Evolutionary conservation across 1,284 basidiomycete genomes (phyloP).

Genomic region (Prillingera fragicola): DNA sequence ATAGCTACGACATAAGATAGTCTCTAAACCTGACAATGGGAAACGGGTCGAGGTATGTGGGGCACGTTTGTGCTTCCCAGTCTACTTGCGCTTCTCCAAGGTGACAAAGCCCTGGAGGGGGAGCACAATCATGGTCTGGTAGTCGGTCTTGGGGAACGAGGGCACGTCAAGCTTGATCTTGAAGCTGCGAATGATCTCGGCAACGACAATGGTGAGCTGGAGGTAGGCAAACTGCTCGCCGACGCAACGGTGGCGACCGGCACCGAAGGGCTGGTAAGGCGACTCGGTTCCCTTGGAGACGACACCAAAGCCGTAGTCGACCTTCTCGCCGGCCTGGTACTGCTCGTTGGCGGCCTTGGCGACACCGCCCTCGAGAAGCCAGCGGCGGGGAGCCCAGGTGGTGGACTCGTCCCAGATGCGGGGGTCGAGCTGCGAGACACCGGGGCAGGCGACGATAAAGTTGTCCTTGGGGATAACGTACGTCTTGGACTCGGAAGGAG

Average conservation of each 20-base stretch:
- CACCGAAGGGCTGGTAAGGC: constrained; percentile 93
- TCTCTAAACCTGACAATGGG: too few relatives aligned
- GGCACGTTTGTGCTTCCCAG: too few relatives aligned
- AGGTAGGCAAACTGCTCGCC: constrained; percentile 79
- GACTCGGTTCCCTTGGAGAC: constrained; percentile 89
- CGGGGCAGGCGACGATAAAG: constrained; percentile 84
- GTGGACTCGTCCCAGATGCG: constrained; percentile 68
- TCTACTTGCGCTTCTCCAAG: too few relatives aligned
- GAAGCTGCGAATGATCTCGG: constrained; percentile 69
- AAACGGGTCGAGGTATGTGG: too few relatives aligned
- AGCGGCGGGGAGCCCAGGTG: constrained; percentile 75
- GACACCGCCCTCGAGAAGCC: constrained; percentile 72
- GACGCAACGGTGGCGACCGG: constrained; percentile 69
- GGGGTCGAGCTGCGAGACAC: constrained; percentile 83
- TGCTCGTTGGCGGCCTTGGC: constrained; percentile 68
- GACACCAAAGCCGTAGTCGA: constrained; percentile 92
- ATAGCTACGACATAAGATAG: too few relatives aligned
- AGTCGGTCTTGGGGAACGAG: constrained; percentile 65
- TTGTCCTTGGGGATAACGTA: constrained; percentile 90
- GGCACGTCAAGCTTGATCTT: constrained; percentile 64
- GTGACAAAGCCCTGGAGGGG: constrained; percentile 47
- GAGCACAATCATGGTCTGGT: constrained; percentile 65
- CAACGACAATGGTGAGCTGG: constrained; percentile 80
- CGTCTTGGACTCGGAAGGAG: constrained; percentile 61
- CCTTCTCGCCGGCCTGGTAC: constrained; percentile 72